A percentile compares a stretch with the other conserved stretches of the same genome.
Conservation (phyloP, 352 stramenopile genomes). For the Pythium utonaiense region DNA sequence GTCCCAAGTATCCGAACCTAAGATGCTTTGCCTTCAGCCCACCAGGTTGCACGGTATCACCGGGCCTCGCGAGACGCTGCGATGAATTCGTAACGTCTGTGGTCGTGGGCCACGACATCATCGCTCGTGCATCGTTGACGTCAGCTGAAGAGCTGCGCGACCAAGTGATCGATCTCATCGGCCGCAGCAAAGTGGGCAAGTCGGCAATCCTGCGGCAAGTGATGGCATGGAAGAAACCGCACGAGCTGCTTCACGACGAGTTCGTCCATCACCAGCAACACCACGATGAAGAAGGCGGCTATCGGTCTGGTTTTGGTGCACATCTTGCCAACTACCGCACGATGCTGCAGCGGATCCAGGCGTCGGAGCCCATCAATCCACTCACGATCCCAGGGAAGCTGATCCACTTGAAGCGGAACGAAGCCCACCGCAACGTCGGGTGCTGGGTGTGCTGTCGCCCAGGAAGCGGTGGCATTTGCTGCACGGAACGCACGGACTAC, state of each 20-base stretch:
- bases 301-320: conserved; percentile 33
- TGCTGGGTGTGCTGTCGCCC: conserved; percentile 85
- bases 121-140: conserved; percentile 73
- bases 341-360: conserved; percentile 82
- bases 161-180: conserved; percentile 80
- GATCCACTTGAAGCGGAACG: conserved; percentile 68
- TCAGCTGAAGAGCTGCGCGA: conserved; percentile 74
- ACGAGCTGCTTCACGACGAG: conserved; percentile 69
- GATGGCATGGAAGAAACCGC: conserved; percentile 67
- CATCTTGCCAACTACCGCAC: conserved; percentile 80
- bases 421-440: conserved; percentile 29
- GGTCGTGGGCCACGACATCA: conserved; percentile 83
- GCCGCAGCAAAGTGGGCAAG: conserved; percentile 84
- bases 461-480: conserved; percentile 71
- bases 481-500: conserved; percentile 80
- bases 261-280: conserved; percentile 1
- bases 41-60: conserved; percentile 77
- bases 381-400: conserved; percentile 74
- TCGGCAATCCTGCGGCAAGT: conserved; percentile 77
- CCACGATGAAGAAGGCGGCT: neutral
- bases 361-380: conserved; percentile 73
- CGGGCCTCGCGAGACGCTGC: conserved; percentile 51
- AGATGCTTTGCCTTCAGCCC: conserved; percentile 80
- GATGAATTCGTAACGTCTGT: conserved; percentile 70
- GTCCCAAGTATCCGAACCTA: conserved; percentile 73